These are phyloP conservation scores for Termitomyces sp. DNA, from an alignment of 768 basidiomycete genomes.

Conservation along the genomic window DNA sequence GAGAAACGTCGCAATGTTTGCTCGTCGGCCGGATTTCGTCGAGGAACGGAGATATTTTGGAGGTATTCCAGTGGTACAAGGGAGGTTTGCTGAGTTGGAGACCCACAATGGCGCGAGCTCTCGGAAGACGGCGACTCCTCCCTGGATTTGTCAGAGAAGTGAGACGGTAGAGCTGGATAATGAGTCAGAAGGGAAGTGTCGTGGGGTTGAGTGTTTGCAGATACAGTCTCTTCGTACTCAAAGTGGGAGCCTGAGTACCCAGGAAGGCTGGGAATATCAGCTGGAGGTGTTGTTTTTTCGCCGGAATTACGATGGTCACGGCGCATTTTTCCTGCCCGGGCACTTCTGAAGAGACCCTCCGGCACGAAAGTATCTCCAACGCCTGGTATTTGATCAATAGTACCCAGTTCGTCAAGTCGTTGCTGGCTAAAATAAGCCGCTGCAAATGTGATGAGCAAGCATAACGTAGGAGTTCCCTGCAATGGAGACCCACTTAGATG, in stretches of 20 bases:
- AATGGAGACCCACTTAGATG: constrained; percentile 60
- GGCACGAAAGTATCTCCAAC: constrained; percentile 65
- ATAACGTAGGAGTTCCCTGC: constrained; percentile 7
- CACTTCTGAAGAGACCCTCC: constrained; percentile 75
- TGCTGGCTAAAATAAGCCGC: constrained; percentile 85
- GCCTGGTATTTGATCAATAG: constrained; percentile 64
- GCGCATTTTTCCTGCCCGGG: constrained; percentile 61
- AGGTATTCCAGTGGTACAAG: constrained; percentile 65
- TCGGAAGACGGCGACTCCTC: constrained; percentile 33
- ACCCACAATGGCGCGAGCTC: constrained; percentile 22
- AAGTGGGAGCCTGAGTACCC: constrained; percentile 16
- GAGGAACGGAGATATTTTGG: constrained; percentile 45
- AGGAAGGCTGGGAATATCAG: constrained; percentile 21
- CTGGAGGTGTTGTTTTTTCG: constrained; percentile 23
- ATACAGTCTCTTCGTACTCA: constrained; percentile 14
- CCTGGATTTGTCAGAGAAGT: constrained; percentile 28
- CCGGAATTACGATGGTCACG: constrained; percentile 42
- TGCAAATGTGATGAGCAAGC: constrained; percentile 30
- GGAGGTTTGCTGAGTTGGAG: constrained; percentile 20
- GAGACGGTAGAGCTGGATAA: constrained; percentile 19
- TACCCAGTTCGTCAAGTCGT: constrained; percentile 63
- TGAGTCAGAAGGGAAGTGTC: constrained; percentile 16
- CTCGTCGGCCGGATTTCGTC: constrained; percentile 62
- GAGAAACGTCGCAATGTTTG: constrained; percentile 56
- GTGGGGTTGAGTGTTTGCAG: constrained; percentile 18